Base-by-base conservation (phyloP, 176 grass and related monocot genomes). In the Aegilops umbellulata region DNA sequence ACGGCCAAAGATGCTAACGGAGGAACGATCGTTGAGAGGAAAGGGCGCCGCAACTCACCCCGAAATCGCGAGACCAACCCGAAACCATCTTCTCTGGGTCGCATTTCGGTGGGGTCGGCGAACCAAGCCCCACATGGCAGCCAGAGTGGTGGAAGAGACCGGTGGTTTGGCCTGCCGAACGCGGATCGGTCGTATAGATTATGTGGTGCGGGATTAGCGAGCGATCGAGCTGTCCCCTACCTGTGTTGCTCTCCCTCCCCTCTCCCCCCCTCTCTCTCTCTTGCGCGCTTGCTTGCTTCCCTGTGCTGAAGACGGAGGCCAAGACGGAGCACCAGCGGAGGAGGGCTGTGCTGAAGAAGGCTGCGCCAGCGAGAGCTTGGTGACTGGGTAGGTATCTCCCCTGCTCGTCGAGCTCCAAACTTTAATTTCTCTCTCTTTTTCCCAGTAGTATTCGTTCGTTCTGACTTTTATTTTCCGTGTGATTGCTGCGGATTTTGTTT, bases 201-300 rank as follows among this genome's bases (percentile, higher is more conserved):
- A 81, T 88, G 86, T 85, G 82, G 86, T 88, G 82, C 82, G 86
- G 81, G 82, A 71, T 81, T 91, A 81, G 82, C 86, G 78, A 88
- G 80, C 81, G 81, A 87, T 84, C 89, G 81, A 91, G 89, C 85
- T 91, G 89, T 91, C 80, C 85, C 80, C 68, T 84, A 80, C 80
- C 89, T 87, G 85, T 87, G 80, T 42, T 64, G 10, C 69, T 76
- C 44, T n/a, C 82, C 23, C 62, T 57, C 44, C 82, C 27, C 51
- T 3, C 39, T 32, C 24, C 26, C 41, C 46, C 41, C 0, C 6
- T 22, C 55, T 9, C 51, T 22, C 57, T 19, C 49, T 47, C n/a
- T 80, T 53, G 80, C 80, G 66, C 67, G 67, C 76, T 87, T 76
- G 89, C 80, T 51, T 63, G 29, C 68, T 58, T 58, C 34, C 64